These are phyloP conservation scores for Neophaeococcomyces aloes DNA, from an alignment of 2,329 filamentous ascomycete genomes.

Conservation along the genomic window DNA sequence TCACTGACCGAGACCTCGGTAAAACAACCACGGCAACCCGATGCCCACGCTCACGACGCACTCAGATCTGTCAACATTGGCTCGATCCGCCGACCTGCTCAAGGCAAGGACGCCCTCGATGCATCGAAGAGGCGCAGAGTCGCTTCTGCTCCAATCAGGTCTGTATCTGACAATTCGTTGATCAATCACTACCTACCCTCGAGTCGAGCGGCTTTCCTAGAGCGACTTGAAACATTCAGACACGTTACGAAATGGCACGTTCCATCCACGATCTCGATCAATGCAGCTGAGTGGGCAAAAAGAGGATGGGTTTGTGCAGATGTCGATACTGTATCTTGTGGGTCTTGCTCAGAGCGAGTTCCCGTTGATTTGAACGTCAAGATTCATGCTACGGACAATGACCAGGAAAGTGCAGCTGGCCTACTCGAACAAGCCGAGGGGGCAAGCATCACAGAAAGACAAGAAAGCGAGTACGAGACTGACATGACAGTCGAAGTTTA, in stretches of 20 bases:
- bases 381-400: conserved; percentile 69
- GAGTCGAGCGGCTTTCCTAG: conserved; percentile 72
- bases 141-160: conserved; percentile 13
- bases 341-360: conserved; percentile 72
- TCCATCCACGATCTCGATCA: conserved; percentile 76
- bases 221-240: conserved; percentile 74
- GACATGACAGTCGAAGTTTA: conserved; percentile 30
- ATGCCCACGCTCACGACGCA: conserved; percentile 11
- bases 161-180: conserved; percentile 24
- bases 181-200: conserved; percentile 70
- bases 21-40: background rate
- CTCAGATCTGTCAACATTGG: conserved; percentile 14
- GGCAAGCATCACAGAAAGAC: conserved; percentile 23
- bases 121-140: conserved; percentile 19
- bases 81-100: conserved; percentile 11
- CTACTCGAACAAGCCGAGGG: conserved; percentile 8
- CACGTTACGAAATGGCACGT: conserved; percentile 78
- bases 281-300: conserved; percentile 90
- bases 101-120: conserved; percentile 12
- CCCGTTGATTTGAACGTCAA: conserved; percentile 70
- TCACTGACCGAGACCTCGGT: conserved; percentile 24
- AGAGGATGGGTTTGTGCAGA: conserved; percentile 80
- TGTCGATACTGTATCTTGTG: conserved; percentile 74
- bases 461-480: conserved; percentile 25
- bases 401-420: conserved; percentile 44